Evolutionary conservation across 768 basidiomycete genomes (phyloP), one percentile per base, ranked within the genome.

Genomic region (Leccinum ochraceum): DNA sequence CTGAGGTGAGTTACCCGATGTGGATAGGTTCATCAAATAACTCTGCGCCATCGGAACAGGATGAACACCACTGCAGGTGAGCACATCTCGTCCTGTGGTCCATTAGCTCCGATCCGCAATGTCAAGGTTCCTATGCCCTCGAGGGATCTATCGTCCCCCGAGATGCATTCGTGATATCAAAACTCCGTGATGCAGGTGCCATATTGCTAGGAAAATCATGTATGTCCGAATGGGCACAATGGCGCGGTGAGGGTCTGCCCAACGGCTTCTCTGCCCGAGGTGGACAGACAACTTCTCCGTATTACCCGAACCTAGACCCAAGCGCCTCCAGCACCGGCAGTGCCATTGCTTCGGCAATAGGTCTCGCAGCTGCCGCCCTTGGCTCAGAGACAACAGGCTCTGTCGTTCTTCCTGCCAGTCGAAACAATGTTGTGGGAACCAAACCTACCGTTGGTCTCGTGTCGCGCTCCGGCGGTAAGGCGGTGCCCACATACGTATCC

Each of bases 51-150:
- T 34, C 20, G 14, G 16, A 6, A 71, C 61, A 53, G 84, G 9
- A 76, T 85, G 86, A 3, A 86, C 80, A 62, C 86, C 77, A 9
- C 71, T 80, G 44, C 69, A 83, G 32, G 67, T 86, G 36, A 86
- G 85, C 42, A 64, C 56, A 8, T 46, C 64, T 51, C 51, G 24
- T 49, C 36, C 26, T 14, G 37, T 13, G 4, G n/a, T 46, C 2
- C 49, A 28, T 48, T 36, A 2, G 17, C 56, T 39, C 52, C 58
- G 49, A 71, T 44, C 10, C 6, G 10, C 48, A 39, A 53, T 53
- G 42, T 28, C 54, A 57, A 72, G 73, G 79, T 6, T 80, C 78
- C 7, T 76, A 60, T 42, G 72, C 74, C 17, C 72, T 80, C 71
- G 17, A 77, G 69, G 58, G 81, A 78, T 54, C 77, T 69, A 22